Base-by-base conservation (phyloP, 2,329 filamentous ascomycete species). In the Davidsoniella neocaledoniae region DNA sequence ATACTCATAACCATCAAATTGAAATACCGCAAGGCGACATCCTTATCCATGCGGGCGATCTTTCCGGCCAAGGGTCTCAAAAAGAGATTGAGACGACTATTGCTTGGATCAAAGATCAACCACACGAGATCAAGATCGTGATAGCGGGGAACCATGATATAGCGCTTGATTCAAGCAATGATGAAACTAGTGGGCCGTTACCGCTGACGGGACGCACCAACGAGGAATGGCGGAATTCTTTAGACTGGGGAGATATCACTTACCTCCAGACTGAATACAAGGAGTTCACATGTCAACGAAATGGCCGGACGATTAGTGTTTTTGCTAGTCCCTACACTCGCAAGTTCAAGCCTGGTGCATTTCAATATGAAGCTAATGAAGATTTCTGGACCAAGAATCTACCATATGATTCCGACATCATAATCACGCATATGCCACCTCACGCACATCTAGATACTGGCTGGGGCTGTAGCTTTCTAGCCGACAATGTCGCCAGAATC, bases 21-120 rank as follows among this genome's bases (percentile, higher is more conserved):
- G 46, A 50, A 1, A 53, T 72, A 7, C 67, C 67, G 1, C 37
- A 54, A 2, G 69, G 66, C 1, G 68, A 73, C 53, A 57, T 72
- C 2, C 61, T 73, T 12, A 60, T 72, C 46, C 68, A 73, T 52
- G 66, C 68, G 0, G 69, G 70, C 17, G 68, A 73, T 53, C 60
- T 73, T n/a, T 69, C 67, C 0, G 58, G 67, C 8, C 58, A 69
- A 17, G 90, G 90, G 37, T 81, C 78, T 7, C 72, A 76, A 0
- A 67, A 69, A 10, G 81, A 87, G 54, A 79, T 95, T 49, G 86
- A 94, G 66, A 68, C 66, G 14, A 81, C 90, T 57, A 70, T 95
- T 40, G 49, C 56, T n/a, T 74, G 69, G 70, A 56, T 95, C 12
- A 73, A 71, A 44, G 68, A 69, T 3, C 38, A 29, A 33, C 59